phyloP scores from a whole-genome alignment of 2,329 filamentous ascomycete genomes.

The Colletotrichum lentis region DNA sequence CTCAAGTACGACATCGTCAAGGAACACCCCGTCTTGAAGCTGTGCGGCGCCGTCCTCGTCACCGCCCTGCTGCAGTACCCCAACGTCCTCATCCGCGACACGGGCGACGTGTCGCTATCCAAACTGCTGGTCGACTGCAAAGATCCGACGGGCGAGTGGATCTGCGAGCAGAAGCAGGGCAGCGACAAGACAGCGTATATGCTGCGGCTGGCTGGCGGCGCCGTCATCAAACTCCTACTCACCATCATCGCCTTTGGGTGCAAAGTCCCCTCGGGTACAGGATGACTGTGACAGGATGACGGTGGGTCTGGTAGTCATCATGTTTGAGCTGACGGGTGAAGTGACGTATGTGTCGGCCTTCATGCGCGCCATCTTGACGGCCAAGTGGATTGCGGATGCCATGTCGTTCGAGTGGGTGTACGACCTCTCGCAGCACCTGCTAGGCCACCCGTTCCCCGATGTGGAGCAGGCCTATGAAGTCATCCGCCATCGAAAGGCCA shows the following conservation, averaged over 20 bases:
- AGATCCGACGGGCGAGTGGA: constrained; percentile 50
- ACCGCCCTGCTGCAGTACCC: constrained; percentile 65
- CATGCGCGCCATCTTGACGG: constrained; percentile 67
- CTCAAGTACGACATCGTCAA: constrained; percentile 61
- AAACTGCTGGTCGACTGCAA: constrained; percentile 65
- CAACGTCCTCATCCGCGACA: constrained; percentile 62
- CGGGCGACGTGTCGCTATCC: constrained; percentile 64
- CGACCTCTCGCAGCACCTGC: constrained; percentile 65
- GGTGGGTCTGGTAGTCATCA: constrained; percentile 65
- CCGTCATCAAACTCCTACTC: constrained; percentile 61
- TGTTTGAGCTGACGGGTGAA: constrained; percentile 69
- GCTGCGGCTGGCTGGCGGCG: constrained; percentile 61
- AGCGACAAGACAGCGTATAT: constrained; percentile 53
- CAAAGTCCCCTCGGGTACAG: constrained; percentile 68
- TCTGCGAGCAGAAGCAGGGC: constrained; percentile 59
- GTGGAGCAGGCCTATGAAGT: constrained; percentile 52
- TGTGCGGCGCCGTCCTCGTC: constrained; percentile 60
- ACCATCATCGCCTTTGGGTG: constrained; percentile 67
- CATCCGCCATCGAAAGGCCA: constrained; percentile 26
- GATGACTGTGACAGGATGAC: no score
- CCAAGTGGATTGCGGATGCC: constrained; percentile 66
- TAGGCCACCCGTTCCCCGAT: constrained; percentile 67
- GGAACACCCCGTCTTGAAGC: constrained; percentile 63
- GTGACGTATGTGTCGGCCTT: constrained; percentile 65
- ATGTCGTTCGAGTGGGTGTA: constrained; percentile 64